Evolutionary conservation across 2,329 filamentous ascomycete genomes (phyloP).

Genomic region (Fusarium aywerte): DNA sequence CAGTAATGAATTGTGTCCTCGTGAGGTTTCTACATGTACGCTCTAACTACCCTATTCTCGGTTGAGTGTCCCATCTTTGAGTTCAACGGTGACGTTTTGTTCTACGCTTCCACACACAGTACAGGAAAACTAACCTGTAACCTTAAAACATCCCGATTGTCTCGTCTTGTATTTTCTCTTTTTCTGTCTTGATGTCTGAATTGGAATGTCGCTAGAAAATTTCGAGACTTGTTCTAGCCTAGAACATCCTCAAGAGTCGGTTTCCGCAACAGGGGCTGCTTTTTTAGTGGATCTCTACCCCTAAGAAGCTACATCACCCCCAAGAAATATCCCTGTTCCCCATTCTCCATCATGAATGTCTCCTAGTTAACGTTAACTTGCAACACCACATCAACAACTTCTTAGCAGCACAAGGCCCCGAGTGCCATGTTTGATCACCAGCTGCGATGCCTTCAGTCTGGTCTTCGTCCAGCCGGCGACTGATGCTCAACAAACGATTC

Average conservation of each 20-base stretch:
- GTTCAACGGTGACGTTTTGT: not conserved
- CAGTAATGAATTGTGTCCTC: too few species aligned
- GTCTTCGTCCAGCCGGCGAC: constrained; percentile 44
- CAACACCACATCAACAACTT: not conserved
- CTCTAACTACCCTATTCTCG: not conserved
- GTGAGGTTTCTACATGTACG: too few species aligned
- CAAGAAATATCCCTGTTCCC: constrained; percentile 1
- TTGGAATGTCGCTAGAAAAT: not conserved
- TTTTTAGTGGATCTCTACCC: constrained; percentile 32
- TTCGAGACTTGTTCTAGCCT: not conserved
- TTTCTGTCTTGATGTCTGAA: not conserved
- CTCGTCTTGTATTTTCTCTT: not conserved
- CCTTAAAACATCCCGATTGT: not conserved
- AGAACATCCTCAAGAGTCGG: not conserved
- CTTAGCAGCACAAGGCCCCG: constrained; percentile 19
- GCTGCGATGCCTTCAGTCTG: constrained; percentile 41
- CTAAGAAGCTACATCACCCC: constrained; percentile 22
- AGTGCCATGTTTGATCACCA: constrained; percentile 43
- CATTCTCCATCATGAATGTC: constrained; percentile 20
- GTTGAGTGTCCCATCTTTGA: not conserved
- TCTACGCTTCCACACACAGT: not conserved
- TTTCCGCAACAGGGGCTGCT: constrained; percentile 8
- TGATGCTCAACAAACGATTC: constrained; percentile 49
- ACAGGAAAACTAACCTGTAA: not conserved
- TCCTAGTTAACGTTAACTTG: constrained; percentile 15